These are phyloP conservation scores for Chlamydomonas asymmetrica DNA, from an alignment of 139 green algal species.

Conservation along the genomic window DNA sequence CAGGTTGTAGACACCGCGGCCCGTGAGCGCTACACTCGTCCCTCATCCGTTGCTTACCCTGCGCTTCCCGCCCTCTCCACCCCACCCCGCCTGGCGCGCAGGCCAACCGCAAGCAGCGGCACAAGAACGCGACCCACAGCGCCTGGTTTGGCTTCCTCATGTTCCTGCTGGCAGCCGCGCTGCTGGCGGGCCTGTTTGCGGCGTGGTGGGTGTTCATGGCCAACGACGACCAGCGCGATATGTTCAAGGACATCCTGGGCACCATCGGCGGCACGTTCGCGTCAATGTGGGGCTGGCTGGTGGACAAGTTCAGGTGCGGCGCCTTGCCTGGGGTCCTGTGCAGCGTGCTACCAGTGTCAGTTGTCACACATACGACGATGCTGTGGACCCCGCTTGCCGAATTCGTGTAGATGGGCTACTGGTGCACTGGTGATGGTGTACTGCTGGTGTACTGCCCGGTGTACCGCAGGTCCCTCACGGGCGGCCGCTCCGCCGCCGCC, in stretches of 20 bases:
- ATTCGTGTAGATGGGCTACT: neutral
- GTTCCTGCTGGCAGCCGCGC: conserved; percentile 29
- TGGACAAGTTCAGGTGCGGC: conserved; percentile 3
- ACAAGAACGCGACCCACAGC: neutral
- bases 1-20: no score
- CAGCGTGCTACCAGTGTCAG: neutral
- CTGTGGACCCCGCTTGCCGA: neutral
- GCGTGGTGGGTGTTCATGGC: conserved; percentile 54
- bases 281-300: conserved; percentile 6
- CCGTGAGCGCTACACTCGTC: neutral
- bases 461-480: neutral
- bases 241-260: conserved; percentile 15
- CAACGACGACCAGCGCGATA: conserved; percentile 34
- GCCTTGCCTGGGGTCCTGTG: no score
- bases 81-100: neutral
- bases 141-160: conserved; percentile 26
- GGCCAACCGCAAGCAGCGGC: neutral
- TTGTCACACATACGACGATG: neutral
- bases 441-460: neutral
- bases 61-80: neutral
- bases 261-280: neutral
- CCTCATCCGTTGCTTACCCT: neutral
- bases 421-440: neutral
- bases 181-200: conserved; percentile 26
- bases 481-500: neutral